Percentiles rank a stretch among this genome's conserved stretches.
phyloP scores from a whole-genome alignment of 164 flowering plant species.

The Macadamia integrifolia region DNA sequence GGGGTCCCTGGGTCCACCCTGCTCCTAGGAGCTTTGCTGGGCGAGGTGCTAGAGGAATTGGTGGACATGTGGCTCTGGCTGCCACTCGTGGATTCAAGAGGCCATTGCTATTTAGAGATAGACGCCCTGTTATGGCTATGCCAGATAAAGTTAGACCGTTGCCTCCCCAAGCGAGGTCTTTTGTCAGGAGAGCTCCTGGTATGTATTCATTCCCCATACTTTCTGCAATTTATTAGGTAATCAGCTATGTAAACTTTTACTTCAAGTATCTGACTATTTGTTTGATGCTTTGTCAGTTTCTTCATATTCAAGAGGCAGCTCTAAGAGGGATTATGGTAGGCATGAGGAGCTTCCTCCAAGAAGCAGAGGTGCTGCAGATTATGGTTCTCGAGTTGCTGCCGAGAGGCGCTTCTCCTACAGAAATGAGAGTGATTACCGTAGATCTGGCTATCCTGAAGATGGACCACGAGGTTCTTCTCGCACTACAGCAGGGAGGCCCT shows the following conservation, averaged over 20 bases:
- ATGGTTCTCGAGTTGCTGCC: slow-evolving; percentile 49
- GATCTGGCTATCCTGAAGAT: no score
- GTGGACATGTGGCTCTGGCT: slow-evolving; percentile 35
- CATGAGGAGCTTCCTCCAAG: slow-evolving; percentile 70
- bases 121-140: slow-evolving; percentile 50
- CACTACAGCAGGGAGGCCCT: slow-evolving; percentile 53
- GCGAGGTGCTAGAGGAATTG: slow-evolving; percentile 41
- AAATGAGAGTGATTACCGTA: slow-evolving; percentile 65
- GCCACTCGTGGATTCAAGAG: slow-evolving; percentile 44
- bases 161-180: slow-evolving; percentile 66
- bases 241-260: no score
- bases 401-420: slow-evolving; percentile 69
- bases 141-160: slow-evolving; percentile 62
- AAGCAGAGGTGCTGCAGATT: slow-evolving; percentile 58
- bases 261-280: background rate
- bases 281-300: slow-evolving; percentile 38
- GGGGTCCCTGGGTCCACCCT: slow-evolving; percentile 63
- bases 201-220: slow-evolving; percentile 2
- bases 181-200: slow-evolving; percentile 81
- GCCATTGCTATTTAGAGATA: slow-evolving; percentile 47
- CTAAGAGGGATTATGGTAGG: slow-evolving; percentile 71
- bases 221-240: no score
- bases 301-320: slow-evolving; percentile 66
- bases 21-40: slow-evolving; percentile 37
- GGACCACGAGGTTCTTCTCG: no score